A percentile compares a stretch with the other conserved stretches of the same genome.
These are phyloP conservation scores for Trypanosomatidae sp. DNA, from an alignment of 208 protist genomes.

Conservation along the genomic window DNA sequence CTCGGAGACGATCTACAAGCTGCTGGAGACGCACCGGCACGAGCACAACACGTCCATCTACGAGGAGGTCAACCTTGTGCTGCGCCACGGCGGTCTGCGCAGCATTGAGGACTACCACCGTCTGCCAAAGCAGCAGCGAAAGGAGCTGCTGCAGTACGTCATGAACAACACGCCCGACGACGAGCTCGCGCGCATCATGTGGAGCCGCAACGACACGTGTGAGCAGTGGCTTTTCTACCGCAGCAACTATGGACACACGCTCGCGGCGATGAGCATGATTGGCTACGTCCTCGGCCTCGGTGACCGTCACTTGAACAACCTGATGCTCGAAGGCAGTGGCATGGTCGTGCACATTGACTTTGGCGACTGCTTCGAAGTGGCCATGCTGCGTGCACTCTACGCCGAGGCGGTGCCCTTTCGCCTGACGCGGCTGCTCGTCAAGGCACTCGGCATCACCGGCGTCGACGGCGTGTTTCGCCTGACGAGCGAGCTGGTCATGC, in stretches of 20 bases:
- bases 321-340: constrained; percentile 98
- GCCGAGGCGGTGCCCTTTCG: constrained; percentile 99
- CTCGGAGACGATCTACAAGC: constrained; percentile 93
- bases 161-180: constrained; percentile 92
- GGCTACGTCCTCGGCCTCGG: constrained; percentile 93
- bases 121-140: constrained; percentile 56
- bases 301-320: constrained; percentile 99
- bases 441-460: constrained; percentile 97
- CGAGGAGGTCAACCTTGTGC: constrained; percentile 76
- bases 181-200: constrained; percentile 94
- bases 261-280: constrained; percentile 99
- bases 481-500: constrained; percentile 97
- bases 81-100: constrained; percentile 41
- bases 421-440: constrained; percentile 97
- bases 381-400: constrained; percentile 97
- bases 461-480: constrained; percentile 98
- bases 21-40: constrained; percentile 69
- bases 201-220: constrained; percentile 93
- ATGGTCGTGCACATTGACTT: constrained; percentile 99
- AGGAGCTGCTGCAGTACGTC: constrained; percentile 85
- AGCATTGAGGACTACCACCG: constrained; percentile 82
- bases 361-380: constrained; percentile 99
- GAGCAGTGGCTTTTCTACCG: constrained; percentile 98
- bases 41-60: constrained; percentile 67
- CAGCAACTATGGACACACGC: constrained; percentile 96